Evolutionary conservation across 78 protist genomes (phyloP).

Genomic region (Carpediemonas membranifera): DNA sequence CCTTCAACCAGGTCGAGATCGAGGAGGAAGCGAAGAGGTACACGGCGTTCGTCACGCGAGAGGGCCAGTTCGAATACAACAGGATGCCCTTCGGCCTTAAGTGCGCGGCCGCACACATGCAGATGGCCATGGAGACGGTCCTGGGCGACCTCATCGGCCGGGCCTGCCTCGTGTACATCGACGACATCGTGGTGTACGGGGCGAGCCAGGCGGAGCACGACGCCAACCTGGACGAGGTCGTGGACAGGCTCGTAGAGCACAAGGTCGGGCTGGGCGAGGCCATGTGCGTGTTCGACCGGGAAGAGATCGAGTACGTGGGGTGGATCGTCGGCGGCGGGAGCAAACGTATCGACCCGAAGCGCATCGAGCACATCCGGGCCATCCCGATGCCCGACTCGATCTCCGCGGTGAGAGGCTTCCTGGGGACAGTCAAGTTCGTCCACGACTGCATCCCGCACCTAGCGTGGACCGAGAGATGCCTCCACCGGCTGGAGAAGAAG

Average conservation of each 20-base stretch:
- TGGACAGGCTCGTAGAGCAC: background rate
- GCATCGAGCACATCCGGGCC: background rate
- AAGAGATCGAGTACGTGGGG: background rate
- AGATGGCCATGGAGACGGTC: background rate
- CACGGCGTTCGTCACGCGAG: slow-evolving; percentile 20
- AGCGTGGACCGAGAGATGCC: background rate
- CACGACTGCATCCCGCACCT: background rate
- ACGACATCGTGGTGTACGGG: slow-evolving; percentile 26
- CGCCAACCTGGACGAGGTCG: slow-evolving; percentile 6
- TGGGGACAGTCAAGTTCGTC: background rate
- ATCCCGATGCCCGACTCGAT: background rate
- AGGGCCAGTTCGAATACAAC: slow-evolving; percentile 14
- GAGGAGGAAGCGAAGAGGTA: background rate
- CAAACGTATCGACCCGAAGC: background rate
- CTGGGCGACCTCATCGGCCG: background rate
- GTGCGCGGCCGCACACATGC: slow-evolving; percentile 18
- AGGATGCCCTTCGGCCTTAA: slow-evolving; percentile 29
- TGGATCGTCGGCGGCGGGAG: background rate
- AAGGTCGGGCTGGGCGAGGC: background rate
- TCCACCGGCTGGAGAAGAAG: background rate
- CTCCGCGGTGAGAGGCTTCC: background rate
- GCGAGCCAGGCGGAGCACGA: slow-evolving; percentile 9
- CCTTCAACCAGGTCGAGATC: slow-evolving; percentile 16
- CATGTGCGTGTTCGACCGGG: background rate
- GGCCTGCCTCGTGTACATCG: slow-evolving; percentile 16